Percentiles rank a stretch among this genome's conserved stretches.
Evolutionary conservation across 176 grass and related monocot genomes (phyloP).

Genomic region (Carex littledalei): DNA sequence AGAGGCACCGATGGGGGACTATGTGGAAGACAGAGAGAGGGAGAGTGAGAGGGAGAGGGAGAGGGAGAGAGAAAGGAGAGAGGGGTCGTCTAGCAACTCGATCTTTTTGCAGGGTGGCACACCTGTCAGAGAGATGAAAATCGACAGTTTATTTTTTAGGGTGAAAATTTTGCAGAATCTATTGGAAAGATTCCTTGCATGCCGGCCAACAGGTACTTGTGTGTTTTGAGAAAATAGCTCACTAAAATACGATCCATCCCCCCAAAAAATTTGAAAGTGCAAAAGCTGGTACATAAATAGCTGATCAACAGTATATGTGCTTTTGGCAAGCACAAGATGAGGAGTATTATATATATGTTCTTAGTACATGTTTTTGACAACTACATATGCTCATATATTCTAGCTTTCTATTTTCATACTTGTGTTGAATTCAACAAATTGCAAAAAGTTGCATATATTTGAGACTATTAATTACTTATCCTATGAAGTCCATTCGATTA

Average conservation of each 20-base stretch:
- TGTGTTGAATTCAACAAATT: background rate
- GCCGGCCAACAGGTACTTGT: conserved; percentile 52
- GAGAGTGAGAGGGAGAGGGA: conserved; percentile 3
- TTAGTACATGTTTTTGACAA: background rate
- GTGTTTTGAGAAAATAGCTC: background rate
- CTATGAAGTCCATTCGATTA: background rate
- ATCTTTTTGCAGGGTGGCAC: conserved; percentile 35
- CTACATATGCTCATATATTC: background rate
- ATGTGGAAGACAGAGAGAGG: conserved; percentile 1
- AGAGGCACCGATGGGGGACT: conserved; percentile 18
- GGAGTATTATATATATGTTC: background rate
- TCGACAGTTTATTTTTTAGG: conserved; percentile 44
- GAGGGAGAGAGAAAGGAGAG: conserved; percentile 6
- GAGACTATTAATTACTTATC: background rate
- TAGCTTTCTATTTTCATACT: background rate
- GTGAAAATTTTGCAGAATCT: conserved; percentile 56
- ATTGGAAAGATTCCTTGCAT: conserved; percentile 66
- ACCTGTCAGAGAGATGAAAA: conserved; percentile 63
- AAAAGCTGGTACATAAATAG: no score
- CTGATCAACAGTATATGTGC: background rate
- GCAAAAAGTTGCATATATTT: background rate
- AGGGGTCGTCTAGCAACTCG: background rate
- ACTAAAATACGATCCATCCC: no score
- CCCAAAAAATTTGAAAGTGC: no score
- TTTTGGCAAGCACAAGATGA: background rate